Conservation (phyloP, 2,329 filamentous ascomycete species). For the Rhynchosporium graminicola region DNA sequence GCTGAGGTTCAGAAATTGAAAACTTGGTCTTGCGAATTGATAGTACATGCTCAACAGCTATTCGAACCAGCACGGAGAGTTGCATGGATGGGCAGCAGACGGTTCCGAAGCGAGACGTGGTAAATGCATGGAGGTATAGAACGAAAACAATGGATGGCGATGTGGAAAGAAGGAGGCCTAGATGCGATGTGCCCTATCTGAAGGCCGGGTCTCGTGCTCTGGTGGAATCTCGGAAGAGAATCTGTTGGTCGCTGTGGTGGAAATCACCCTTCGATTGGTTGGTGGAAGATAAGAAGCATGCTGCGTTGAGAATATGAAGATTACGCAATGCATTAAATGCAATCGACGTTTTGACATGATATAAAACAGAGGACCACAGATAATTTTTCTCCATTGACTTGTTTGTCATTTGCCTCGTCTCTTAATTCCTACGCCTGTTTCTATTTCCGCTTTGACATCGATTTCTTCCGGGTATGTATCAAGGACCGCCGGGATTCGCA, state of each 20-base stretch:
- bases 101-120: conserved; percentile 1
- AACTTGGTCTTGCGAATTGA: conserved; percentile 22
- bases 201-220: background rate
- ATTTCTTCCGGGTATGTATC: too few species aligned
- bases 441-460: too few species aligned
- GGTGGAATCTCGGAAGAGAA: conserved; percentile 3
- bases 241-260: background rate
- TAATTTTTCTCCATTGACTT: too few species aligned
- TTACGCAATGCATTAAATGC: background rate
- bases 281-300: conserved; percentile 14
- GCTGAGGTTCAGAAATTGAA: background rate
- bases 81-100: conserved; percentile 31
- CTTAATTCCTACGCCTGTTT: too few species aligned
- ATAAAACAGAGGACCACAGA: too few species aligned
- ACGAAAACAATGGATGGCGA: conserved; percentile 37
- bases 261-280: conserved; percentile 17
- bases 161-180: conserved; percentile 30
- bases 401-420: too few species aligned
- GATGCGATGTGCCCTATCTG: conserved; percentile 26
- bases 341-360: background rate
- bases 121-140: conserved; percentile 34
- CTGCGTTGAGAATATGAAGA: conserved; percentile 8
- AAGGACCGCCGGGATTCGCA: too few species aligned
- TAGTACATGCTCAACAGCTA: conserved; percentile 1
- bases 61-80: conserved; percentile 36